Percentiles rank a stretch among this genome's conserved stretches.
Conservation (phyloP, 495 filamentous ascomycete species). For the Penicillium cataractarum region DNA sequence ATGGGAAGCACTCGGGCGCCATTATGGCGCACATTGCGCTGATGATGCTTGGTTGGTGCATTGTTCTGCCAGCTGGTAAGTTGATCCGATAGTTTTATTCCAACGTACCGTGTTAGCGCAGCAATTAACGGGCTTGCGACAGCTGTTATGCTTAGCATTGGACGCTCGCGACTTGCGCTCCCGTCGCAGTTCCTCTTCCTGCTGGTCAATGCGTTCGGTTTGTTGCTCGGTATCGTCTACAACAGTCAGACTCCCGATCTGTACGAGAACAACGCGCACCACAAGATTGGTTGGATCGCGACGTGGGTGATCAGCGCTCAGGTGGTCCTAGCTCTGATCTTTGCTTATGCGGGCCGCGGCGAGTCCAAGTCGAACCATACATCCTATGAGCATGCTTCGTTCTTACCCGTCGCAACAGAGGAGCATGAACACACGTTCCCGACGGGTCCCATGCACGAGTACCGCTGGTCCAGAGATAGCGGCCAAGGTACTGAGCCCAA, state of each 20-base stretch:
- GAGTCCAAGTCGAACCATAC: constrained; percentile 28
- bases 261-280: constrained; percentile 86
- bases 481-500: constrained; percentile 83
- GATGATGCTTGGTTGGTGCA: constrained; percentile 81
- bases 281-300: constrained; percentile 85
- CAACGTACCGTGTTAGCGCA: neutral
- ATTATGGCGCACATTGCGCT: constrained; percentile 79
- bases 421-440: constrained; percentile 61
- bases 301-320: constrained; percentile 73
- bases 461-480: constrained; percentile 82
- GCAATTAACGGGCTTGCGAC: constrained; percentile 2
- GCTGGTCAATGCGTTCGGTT: constrained; percentile 66
- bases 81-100: constrained; percentile 4
- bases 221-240: constrained; percentile 76
- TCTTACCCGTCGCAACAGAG: constrained; percentile 71
- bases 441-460: constrained; percentile 43
- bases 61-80: constrained; percentile 82
- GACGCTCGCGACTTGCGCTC: constrained; percentile 73
- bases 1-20: constrained; percentile 63
- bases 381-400: constrained; percentile 49
- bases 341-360: constrained; percentile 49
- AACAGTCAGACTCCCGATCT: constrained; percentile 83
- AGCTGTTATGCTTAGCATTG: constrained; percentile 87
- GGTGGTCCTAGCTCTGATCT: constrained; percentile 67
- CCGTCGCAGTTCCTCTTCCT: constrained; percentile 78